Percentiles rank a stretch among this genome's conserved stretches.
phyloP scores from a whole-genome alignment of 371 early-diverging fungal species.

The Lichtheimia ornata region DNA sequence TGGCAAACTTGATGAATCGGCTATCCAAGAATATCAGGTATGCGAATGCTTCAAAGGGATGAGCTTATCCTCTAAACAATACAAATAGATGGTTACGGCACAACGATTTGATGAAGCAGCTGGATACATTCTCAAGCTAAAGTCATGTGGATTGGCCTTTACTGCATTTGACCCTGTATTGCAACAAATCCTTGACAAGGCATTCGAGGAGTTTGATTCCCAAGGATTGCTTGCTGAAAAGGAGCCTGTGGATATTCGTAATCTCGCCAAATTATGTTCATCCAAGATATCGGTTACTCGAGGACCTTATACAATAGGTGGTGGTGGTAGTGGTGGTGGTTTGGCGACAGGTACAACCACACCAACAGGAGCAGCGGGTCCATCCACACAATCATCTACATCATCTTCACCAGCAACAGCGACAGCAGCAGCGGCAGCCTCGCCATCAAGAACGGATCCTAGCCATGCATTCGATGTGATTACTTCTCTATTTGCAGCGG shows the following conservation, averaged over 20 bases:
- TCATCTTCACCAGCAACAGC: background rate
- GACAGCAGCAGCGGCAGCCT: background rate
- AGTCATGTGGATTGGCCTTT: constrained; percentile 41
- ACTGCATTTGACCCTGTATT: constrained; percentile 39
- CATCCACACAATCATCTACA: background rate
- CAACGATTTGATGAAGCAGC: constrained; percentile 44
- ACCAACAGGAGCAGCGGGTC: background rate
- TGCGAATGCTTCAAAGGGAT: background rate
- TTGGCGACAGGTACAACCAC: too few relatives aligned
- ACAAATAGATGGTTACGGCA: constrained; percentile 26
- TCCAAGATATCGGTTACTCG: constrained; percentile 9
- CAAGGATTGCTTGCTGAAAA: constrained; percentile 34
- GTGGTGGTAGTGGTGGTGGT: too few relatives aligned
- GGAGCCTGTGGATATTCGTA: constrained; percentile 30
- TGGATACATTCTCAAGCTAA: constrained; percentile 43
- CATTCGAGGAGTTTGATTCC: constrained; percentile 28
- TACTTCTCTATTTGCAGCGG: constrained; percentile 29
- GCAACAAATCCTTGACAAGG: constrained; percentile 42
- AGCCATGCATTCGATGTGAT: constrained; percentile 39
- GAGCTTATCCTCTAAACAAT: background rate
- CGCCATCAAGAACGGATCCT: constrained; percentile 4
- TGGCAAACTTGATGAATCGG: constrained; percentile 27
- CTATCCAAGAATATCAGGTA: constrained; percentile 32
- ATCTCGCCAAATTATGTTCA: constrained; percentile 35
- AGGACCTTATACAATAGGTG: background rate